Percentiles rank a stretch among this genome's conserved stretches.
Evolutionary conservation across 805 yeast genomes (phyloP).

Genomic region (Tetrapisispora namnaoensis): DNA sequence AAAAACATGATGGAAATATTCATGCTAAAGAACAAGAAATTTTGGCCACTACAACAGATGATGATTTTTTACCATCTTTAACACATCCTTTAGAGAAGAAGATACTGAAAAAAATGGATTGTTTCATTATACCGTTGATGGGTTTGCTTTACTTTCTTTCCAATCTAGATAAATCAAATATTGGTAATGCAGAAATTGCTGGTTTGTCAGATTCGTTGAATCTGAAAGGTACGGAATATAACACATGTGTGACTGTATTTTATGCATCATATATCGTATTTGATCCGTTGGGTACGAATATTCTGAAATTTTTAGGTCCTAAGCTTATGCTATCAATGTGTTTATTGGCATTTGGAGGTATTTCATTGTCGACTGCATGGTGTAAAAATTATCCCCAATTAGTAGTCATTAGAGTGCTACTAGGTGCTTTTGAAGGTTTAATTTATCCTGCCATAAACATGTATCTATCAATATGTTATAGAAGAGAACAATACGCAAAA

Average conservation of each 20-base stretch:
- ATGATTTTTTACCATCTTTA: slow-evolving; percentile 19
- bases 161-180: slow-evolving; percentile 44
- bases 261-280: slow-evolving; percentile 37
- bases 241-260: slow-evolving; percentile 37
- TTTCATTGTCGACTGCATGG: slow-evolving; percentile 36
- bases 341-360: slow-evolving; percentile 31
- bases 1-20: slow-evolving; percentile 1
- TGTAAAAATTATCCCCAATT: slow-evolving; percentile 34
- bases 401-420: slow-evolving; percentile 37
- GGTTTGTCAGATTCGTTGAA: slow-evolving; percentile 37
- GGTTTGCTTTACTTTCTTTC: slow-evolving; percentile 37
- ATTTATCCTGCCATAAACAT: slow-evolving; percentile 42
- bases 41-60: slow-evolving; percentile 19
- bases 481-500: slow-evolving; percentile 39
- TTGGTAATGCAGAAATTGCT: slow-evolving; percentile 50
- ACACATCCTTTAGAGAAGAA: slow-evolving; percentile 26
- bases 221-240: slow-evolving; percentile 33
- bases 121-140: slow-evolving; percentile 35
- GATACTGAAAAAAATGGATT: slow-evolving; percentile 36
- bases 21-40: slow-evolving; percentile 12
- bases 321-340: slow-evolving; percentile 28
- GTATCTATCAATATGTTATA: slow-evolving; percentile 39
- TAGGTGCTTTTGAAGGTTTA: slow-evolving; percentile 46
- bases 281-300: slow-evolving; percentile 32
- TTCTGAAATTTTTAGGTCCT: slow-evolving; percentile 31